Conservation (phyloP, 352 stramenopile species). For the Pythium guiyangense region DNA sequence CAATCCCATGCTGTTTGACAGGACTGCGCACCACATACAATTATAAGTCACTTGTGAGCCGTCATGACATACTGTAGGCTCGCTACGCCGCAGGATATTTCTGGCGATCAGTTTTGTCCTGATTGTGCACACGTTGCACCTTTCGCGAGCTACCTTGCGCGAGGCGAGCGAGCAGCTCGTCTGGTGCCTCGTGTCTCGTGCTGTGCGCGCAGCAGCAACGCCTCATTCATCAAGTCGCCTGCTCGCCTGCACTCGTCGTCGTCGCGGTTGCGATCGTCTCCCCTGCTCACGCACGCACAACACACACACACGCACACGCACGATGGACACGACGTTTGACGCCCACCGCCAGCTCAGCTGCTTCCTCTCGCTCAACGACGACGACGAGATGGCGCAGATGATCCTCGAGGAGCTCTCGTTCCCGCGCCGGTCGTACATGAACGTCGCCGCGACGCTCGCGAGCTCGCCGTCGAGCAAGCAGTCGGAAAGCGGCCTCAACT, state of each 20-base stretch:
- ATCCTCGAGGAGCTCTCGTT: constrained; percentile 72
- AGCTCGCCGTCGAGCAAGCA: constrained; percentile 52
- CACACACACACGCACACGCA: constrained; percentile 1
- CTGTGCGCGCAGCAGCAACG: neutral
- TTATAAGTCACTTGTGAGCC: no score
- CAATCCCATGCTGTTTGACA: no score
- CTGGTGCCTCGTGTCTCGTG: neutral
- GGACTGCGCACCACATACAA: no score
- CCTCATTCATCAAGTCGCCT: constrained; percentile 1
- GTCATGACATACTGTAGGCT: no score
- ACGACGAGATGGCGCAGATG: constrained; percentile 73
- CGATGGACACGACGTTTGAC: constrained; percentile 23
- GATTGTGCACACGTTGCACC: neutral
- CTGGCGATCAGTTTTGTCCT: neutral
- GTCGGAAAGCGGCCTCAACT: constrained; percentile 53
- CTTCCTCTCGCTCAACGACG: constrained; percentile 60
- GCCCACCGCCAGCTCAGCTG: constrained; percentile 66
- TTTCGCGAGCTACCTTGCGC: no score
- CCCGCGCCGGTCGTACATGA: constrained; percentile 49
- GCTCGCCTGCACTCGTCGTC: neutral
- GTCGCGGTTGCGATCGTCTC: neutral
- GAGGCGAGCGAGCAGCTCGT: neutral
- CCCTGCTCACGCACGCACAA: neutral
- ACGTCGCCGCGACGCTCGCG: constrained; percentile 56
- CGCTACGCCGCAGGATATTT: neutral